Conservation (phyloP, 2,329 filamentous ascomycete species). For the Cladosporium colombiae region DNA sequence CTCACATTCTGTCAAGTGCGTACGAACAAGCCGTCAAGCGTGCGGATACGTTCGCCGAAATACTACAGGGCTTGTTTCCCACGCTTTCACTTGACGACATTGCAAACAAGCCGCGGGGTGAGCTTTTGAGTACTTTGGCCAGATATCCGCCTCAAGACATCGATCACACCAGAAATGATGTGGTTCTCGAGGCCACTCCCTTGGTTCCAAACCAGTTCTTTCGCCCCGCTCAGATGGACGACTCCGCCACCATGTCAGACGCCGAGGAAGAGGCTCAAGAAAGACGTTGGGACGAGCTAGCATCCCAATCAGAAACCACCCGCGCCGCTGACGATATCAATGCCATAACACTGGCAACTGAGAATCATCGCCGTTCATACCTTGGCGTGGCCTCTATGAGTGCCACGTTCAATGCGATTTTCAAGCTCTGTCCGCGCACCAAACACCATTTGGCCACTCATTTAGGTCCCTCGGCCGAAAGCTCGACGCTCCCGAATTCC, state of each 20-base stretch:
- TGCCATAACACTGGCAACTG: not conserved
- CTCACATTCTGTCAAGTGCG: not conserved
- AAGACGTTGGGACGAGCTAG: not conserved
- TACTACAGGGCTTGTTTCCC: not conserved
- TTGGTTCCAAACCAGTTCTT: not conserved
- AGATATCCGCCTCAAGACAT: not conserved
- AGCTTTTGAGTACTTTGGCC: not conserved
- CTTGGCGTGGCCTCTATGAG: slow-evolving; percentile 3
- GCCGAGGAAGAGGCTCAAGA: not conserved
- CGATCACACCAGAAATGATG: not conserved
- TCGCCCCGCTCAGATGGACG: not conserved
- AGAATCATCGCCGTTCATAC: not conserved
- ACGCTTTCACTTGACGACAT: not conserved
- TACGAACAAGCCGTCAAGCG: not conserved
- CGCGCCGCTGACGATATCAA: not conserved
- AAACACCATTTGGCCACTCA: not conserved
- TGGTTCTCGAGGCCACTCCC: not conserved
- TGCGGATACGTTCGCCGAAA: not conserved
- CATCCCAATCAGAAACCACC: not conserved
- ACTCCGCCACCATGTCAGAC: not conserved
- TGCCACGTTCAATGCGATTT: not conserved
- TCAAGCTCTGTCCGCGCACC: slow-evolving; percentile 1
- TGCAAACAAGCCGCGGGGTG: not conserved
- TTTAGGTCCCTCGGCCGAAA: not conserved
- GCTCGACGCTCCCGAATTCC: not conserved